A percentile compares a stretch with the other conserved stretches of the same genome.
Conservation (phyloP, 495 filamentous ascomycete genomes). For the Aspergillus carlsbadensis region DNA sequence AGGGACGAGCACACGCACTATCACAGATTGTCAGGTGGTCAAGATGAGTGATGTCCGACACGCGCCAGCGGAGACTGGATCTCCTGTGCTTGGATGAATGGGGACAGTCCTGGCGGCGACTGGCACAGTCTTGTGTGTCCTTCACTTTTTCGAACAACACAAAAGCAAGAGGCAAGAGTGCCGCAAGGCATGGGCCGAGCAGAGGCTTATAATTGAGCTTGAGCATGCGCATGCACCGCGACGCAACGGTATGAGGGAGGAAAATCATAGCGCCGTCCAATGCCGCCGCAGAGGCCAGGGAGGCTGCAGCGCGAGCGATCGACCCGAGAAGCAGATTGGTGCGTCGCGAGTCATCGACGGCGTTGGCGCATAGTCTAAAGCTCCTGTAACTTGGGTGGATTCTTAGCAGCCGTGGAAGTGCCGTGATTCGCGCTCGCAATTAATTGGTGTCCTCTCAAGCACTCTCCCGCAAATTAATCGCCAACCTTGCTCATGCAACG, state of each 20-base stretch:
- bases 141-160: too few species aligned
- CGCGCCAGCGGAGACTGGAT: too few species aligned
- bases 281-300: background rate
- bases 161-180: too few species aligned
- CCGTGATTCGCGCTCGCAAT: slow-evolving; percentile 6
- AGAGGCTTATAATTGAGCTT: background rate
- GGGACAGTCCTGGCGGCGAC: too few species aligned
- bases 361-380: slow-evolving; percentile 16
- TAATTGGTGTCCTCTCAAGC: background rate
- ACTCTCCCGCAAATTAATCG: background rate
- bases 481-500: background rate
- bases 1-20: background rate
- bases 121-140: too few species aligned
- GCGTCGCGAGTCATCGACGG: background rate
- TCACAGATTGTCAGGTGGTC: background rate
- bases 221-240: background rate
- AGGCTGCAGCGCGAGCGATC: slow-evolving; percentile 14
- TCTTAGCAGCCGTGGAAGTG: slow-evolving; percentile 6
- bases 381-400: slow-evolving; percentile 5
- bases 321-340: slow-evolving; percentile 21
- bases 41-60: background rate
- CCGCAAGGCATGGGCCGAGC: too few species aligned
- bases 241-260: background rate
- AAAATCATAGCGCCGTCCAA: background rate
- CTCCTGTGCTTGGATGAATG: too few species aligned